phyloP scores from a whole-genome alignment of 148 eudicot genomes.

The Amaranthus palmeri region DNA sequence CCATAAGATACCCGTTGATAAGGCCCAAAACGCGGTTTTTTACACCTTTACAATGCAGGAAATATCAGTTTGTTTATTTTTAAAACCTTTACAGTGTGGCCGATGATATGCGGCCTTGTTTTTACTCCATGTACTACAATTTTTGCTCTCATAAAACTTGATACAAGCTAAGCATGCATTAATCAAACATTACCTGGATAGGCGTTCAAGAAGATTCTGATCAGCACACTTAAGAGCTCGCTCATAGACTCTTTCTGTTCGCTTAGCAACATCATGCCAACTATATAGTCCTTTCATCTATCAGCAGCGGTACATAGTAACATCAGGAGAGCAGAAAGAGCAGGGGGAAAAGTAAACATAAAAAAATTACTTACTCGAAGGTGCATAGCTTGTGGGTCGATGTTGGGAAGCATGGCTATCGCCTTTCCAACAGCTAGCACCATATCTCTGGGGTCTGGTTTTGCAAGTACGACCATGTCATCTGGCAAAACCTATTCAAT shows the following conservation, averaged over 20 bases:
- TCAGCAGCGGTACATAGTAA: slow-evolving; percentile 10
- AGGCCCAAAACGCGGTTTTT: too few relatives aligned
- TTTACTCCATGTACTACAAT: too few relatives aligned
- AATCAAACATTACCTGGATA: slow-evolving; percentile 58
- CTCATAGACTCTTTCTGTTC: slow-evolving; percentile 88
- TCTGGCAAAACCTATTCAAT: slow-evolving; percentile 81
- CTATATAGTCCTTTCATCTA: slow-evolving; percentile 90
- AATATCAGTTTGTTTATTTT: too few relatives aligned
- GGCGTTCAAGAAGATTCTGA: slow-evolving; percentile 73
- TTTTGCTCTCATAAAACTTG: too few relatives aligned
- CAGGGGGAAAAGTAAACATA: neutral
- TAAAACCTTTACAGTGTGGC: too few relatives aligned
- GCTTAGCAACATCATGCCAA: slow-evolving; percentile 96
- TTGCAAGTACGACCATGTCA: slow-evolving; percentile 93
- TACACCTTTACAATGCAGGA: too few relatives aligned
- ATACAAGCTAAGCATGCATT: neutral
- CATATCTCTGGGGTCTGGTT: slow-evolving; percentile 89
- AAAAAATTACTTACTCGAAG: slow-evolving; percentile 49
- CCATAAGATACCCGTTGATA: too few relatives aligned
- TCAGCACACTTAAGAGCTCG: slow-evolving; percentile 81
- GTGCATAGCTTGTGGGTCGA: slow-evolving; percentile 95
- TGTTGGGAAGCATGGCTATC: slow-evolving; percentile 64
- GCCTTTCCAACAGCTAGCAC: slow-evolving; percentile 81
- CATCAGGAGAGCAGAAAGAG: slow-evolving; percentile 3
- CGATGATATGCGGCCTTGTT: too few relatives aligned